These are phyloP conservation scores for Funneliformis caledonium DNA, from an alignment of 371 early-diverging fungal genomes.

Conservation along the genomic window DNA sequence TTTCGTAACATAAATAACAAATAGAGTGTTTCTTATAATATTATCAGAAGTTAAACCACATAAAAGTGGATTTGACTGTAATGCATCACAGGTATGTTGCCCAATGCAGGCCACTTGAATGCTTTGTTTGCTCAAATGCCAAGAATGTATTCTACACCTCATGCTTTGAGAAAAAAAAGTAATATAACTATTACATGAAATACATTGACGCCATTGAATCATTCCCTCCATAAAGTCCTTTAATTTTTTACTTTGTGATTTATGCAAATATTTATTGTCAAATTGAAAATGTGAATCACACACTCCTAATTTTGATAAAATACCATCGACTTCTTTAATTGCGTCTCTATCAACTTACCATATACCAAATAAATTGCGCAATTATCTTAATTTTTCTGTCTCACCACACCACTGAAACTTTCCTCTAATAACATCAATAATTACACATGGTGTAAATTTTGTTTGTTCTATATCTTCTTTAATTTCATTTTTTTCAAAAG, in stretches of 20 bases:
- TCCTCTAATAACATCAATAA: background rate
- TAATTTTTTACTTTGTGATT: background rate
- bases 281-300: constrained; percentile 4
- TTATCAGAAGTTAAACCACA: background rate
- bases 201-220: background rate
- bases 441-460: background rate
- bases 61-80: background rate
- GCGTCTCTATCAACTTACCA: no score
- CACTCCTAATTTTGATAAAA: no score
- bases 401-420: background rate
- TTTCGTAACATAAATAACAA: background rate
- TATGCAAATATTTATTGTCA: background rate
- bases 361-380: background rate
- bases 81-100: background rate
- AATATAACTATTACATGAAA: constrained; percentile 1
- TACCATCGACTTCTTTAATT: no score
- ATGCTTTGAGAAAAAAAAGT: background rate
- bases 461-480: background rate
- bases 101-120: constrained; percentile 26
- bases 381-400: background rate
- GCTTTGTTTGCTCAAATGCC: background rate
- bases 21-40: background rate
- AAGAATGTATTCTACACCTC: background rate
- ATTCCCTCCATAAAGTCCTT: background rate
- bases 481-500: background rate